Evolutionary conservation across 371 early-diverging fungal species (phyloP).

Genomic region (Funneliformis caledonium): DNA sequence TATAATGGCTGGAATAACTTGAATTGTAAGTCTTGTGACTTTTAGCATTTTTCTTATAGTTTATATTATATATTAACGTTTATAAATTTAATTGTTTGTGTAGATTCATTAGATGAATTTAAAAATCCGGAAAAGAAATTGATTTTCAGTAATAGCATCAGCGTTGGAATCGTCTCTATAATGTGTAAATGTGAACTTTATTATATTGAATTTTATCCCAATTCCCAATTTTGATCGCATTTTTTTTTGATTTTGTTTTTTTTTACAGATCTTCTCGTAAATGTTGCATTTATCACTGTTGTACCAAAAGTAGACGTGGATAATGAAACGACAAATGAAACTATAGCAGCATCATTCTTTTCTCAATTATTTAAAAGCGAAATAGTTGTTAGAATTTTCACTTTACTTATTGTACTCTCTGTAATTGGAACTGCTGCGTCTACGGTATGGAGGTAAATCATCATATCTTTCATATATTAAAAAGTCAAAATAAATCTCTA

Average conservation of each 20-base stretch:
- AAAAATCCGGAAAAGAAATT: not conserved
- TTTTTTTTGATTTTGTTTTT: too few relatives aligned
- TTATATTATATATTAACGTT: not conserved
- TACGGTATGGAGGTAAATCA: not conserved
- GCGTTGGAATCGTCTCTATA: slow-evolving; percentile 3
- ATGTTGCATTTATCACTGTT: slow-evolving; percentile 31
- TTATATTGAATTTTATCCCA: not conserved
- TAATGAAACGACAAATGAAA: not conserved
- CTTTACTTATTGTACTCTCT: slow-evolving; percentile 1
- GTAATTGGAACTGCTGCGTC: slow-evolving; percentile 8
- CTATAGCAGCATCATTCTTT: not conserved
- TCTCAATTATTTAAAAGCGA: not conserved
- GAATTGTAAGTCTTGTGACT: slow-evolving; percentile 15
- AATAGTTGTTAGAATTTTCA: not conserved
- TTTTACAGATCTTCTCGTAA: slow-evolving; percentile 21
- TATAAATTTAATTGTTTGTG: not conserved
- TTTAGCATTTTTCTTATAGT: not conserved
- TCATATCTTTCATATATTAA: too few relatives aligned
- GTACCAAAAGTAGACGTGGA: not conserved
- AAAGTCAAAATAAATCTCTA: too few relatives aligned
- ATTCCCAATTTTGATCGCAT: too few relatives aligned
- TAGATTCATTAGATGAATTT: slow-evolving; percentile 23
- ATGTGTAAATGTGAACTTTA: slow-evolving; percentile 3
- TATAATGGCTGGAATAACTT: slow-evolving; percentile 37
- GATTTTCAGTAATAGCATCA: not conserved